Evolutionary conservation across 768 basidiomycete genomes (phyloP).

Genomic region (Hypsizygus marmoreus): DNA sequence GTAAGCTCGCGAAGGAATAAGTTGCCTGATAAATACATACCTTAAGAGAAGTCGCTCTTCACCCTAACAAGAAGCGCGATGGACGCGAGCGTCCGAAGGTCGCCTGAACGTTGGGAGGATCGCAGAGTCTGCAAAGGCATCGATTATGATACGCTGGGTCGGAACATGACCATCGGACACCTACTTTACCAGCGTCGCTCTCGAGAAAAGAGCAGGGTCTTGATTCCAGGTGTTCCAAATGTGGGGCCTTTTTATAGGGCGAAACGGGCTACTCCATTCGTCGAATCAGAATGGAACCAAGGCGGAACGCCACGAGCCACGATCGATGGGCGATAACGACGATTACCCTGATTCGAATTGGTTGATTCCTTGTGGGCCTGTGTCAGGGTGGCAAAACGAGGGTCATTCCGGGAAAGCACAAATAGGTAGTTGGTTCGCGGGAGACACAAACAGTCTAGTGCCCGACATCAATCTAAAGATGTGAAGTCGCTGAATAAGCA

Average conservation of each 20-base stretch:
- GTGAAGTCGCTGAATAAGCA: not conserved
- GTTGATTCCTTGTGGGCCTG: not conserved
- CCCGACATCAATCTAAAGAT: not conserved
- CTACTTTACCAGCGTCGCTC: slow-evolving; percentile 11
- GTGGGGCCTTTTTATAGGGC: slow-evolving; percentile 11
- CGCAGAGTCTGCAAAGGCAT: slow-evolving; percentile 27
- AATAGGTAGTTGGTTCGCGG: slow-evolving; percentile 20
- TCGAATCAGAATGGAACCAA: slow-evolving; percentile 18
- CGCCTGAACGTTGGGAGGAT: slow-evolving; percentile 54
- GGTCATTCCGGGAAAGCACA: not conserved
- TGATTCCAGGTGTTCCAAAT: not conserved
- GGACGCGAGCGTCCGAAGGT: slow-evolving; percentile 62
- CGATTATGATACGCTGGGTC: not conserved
- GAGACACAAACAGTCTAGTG: slow-evolving; percentile 4
- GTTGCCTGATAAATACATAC: slow-evolving; percentile 27
- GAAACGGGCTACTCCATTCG: slow-evolving; percentile 17
- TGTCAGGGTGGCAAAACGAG: not conserved
- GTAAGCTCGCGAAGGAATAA: slow-evolving; percentile 9
- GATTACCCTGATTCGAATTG: slow-evolving; percentile 10
- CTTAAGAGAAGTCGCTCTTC: slow-evolving; percentile 58
- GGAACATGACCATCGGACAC: not conserved
- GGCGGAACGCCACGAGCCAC: slow-evolving; percentile 7
- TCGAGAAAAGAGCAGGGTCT: not conserved
- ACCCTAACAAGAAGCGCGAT: slow-evolving; percentile 75
- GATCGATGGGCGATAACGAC: slow-evolving; percentile 27